phyloP scores from a whole-genome alignment of 2,329 filamentous ascomycete genomes.

The Colletotrichum kahawae region DNA sequence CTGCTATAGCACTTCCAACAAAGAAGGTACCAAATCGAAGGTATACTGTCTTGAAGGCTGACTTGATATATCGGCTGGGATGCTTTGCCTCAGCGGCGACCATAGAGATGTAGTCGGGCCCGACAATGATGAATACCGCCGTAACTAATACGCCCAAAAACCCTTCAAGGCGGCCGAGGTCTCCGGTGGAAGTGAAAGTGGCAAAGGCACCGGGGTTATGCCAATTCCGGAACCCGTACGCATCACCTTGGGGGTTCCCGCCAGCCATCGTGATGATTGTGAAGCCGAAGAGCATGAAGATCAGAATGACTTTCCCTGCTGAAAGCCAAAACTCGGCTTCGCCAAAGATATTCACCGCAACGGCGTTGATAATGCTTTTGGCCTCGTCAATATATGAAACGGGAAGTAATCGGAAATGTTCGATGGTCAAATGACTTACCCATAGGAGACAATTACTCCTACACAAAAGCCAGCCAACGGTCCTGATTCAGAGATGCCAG shows the following conservation, averaged over 20 bases:
- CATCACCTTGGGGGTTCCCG: slow-evolving; percentile 26
- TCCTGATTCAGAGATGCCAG: slow-evolving; percentile 14
- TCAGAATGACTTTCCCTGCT: slow-evolving; percentile 57
- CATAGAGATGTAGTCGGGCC: slow-evolving; percentile 69
- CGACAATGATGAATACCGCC: slow-evolving; percentile 67
- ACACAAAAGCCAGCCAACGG: slow-evolving; percentile 26
- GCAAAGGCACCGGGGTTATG: slow-evolving; percentile 18
- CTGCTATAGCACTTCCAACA: slow-evolving; percentile 64
- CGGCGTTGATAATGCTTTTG: slow-evolving; percentile 13
- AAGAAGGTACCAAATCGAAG: slow-evolving; percentile 61
- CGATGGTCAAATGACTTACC: background rate
- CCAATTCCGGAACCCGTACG: slow-evolving; percentile 26
- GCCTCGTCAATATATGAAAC: background rate
- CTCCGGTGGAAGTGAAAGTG: slow-evolving; percentile 40
- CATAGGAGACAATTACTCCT: slow-evolving; percentile 21
- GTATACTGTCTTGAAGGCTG: slow-evolving; percentile 63
- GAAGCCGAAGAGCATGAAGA: slow-evolving; percentile 66
- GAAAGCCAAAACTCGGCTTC: slow-evolving; percentile 65
- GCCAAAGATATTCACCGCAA: slow-evolving; percentile 44
- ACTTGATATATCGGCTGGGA: slow-evolving; percentile 63
- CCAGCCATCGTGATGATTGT: slow-evolving; percentile 50
- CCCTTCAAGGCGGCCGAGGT: slow-evolving; percentile 71
- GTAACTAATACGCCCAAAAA: slow-evolving; percentile 72
- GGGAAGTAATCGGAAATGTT: background rate
- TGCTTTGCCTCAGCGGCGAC: slow-evolving; percentile 70